These are phyloP conservation scores for Cajanus cajan DNA, from an alignment of 306 rosid species.

Conservation along the genomic window DNA sequence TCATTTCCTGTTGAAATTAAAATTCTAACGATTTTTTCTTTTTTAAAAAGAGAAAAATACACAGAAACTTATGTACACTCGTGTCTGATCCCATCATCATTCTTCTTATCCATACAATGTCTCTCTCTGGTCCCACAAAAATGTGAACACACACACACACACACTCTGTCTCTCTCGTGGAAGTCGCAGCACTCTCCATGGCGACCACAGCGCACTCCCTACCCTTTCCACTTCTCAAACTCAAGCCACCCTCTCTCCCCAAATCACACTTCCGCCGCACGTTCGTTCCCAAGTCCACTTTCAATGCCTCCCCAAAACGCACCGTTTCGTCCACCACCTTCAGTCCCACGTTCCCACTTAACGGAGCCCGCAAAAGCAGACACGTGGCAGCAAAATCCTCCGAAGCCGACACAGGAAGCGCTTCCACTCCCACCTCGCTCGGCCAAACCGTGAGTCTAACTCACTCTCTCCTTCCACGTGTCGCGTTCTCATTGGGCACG, in stretches of 20 bases:
- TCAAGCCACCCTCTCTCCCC: background rate
- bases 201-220: slow-evolving; percentile 41
- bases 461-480: slow-evolving; percentile 26
- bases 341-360: slow-evolving; percentile 40
- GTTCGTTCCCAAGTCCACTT: slow-evolving; percentile 26
- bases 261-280: background rate
- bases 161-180: background rate
- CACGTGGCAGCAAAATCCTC: slow-evolving; percentile 46
- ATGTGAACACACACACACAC: background rate
- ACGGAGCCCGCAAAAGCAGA: slow-evolving; percentile 22
- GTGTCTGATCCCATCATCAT: slow-evolving; percentile 18
- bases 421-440: slow-evolving; percentile 55
- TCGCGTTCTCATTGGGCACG: background rate
- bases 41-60: too few relatives aligned
- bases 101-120: slow-evolving; percentile 45
- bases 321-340: slow-evolving; percentile 19
- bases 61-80: background rate
- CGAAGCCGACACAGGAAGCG: slow-evolving; percentile 40
- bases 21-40: too few relatives aligned
- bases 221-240: slow-evolving; percentile 30
- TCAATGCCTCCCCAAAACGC: background rate
- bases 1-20: too few relatives aligned
- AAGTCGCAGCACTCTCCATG: slow-evolving; percentile 42
- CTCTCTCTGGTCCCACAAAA: slow-evolving; percentile 31
- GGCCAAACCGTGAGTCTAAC: slow-evolving; percentile 49